Evolutionary conservation across 2,329 filamentous ascomycete genomes (phyloP), one percentile per base, ranked within the genome.

Genomic region (Verruconis gallopava): DNA sequence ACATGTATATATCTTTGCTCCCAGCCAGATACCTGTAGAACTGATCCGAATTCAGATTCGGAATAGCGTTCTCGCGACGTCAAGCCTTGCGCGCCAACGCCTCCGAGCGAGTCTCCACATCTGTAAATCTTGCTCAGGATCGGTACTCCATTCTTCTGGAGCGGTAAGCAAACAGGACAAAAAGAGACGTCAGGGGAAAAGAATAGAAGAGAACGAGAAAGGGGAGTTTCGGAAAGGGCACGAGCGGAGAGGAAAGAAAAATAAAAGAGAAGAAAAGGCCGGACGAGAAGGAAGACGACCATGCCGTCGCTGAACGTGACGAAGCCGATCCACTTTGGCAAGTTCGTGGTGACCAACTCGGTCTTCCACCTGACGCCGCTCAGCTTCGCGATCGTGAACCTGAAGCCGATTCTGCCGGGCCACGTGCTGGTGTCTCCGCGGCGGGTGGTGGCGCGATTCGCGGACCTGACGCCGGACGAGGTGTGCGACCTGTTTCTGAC

Each of bases 331-430:
- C 69, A 76, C 54, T 91, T 93, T 55, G 84, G 85, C 12, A 72
- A 78, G 5, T 88, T 82, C 55, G 68, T 82, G 45, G 81, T 93
- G 42, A 83, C 82, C 11, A 2, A 33, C 21, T 51, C 95, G 82
- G 85, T 95, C 66, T 96, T 96, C 67, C 75, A 93, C 61, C 69
- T 71, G 49, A 93, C 88, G 1, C 70, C 74, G 1, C 71, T 81
- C 53, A 84, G 80, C 51, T 95, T 86, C 65, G 86, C 85, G 42
- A 71, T 96, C 48, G 88, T 96, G 44, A 98, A 98, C 65, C 76
- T 96, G 58, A 95, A 94, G 64, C 91, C 91, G 18, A 75, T 98
- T 28, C 73, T 95, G 2, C 86, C 88, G 0, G 91, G 91, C 44
- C 91, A 98, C 65, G 80, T 96, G 47, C 81, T 98, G 21, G 75